Conservation (phyloP, 805 yeast genomes). For the Starmerella asiatica region DNA sequence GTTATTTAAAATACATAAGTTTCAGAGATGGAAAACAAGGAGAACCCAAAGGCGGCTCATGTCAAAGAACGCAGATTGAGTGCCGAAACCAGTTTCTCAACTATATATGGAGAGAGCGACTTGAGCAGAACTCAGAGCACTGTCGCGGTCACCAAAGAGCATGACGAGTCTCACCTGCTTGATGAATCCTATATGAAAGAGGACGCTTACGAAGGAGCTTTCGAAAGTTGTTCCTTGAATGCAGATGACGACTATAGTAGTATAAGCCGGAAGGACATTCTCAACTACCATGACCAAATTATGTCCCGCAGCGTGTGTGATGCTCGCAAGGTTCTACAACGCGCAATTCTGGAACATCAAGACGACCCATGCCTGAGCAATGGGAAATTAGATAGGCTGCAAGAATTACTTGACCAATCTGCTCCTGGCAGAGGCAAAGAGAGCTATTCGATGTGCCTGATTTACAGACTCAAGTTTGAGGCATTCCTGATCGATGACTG, state of each 20-base stretch:
- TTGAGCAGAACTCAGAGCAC: too few species aligned
- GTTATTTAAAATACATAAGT: too few species aligned
- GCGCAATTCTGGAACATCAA: slow-evolving; percentile 32
- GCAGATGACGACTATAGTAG: slow-evolving; percentile 5
- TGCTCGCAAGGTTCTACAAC: slow-evolving; percentile 31
- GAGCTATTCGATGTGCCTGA: slow-evolving; percentile 12
- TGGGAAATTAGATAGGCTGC: slow-evolving; percentile 5
- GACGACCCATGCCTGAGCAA: slow-evolving; percentile 33
- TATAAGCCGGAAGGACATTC: neutral
- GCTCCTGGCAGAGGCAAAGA: slow-evolving; percentile 22
- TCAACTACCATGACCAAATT: slow-evolving; percentile 3
- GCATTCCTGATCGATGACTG: slow-evolving; percentile 34
- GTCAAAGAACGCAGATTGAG: too few species aligned
- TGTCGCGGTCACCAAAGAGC: too few species aligned
- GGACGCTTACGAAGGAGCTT: slow-evolving; percentile 4
- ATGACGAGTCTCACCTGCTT: too few species aligned
- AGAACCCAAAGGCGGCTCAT: too few species aligned
- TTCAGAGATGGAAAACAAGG: too few species aligned
- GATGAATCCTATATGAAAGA: neutral
- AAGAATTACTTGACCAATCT: slow-evolving; percentile 6
- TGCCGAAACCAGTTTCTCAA: too few species aligned
- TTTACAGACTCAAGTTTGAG: slow-evolving; percentile 25
- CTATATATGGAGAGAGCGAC: too few species aligned
- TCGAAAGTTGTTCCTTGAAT: slow-evolving; percentile 6
- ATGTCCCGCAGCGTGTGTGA: slow-evolving; percentile 26